phyloP scores from a whole-genome alignment of 306 rosid species.

The Geum urbanum region DNA sequence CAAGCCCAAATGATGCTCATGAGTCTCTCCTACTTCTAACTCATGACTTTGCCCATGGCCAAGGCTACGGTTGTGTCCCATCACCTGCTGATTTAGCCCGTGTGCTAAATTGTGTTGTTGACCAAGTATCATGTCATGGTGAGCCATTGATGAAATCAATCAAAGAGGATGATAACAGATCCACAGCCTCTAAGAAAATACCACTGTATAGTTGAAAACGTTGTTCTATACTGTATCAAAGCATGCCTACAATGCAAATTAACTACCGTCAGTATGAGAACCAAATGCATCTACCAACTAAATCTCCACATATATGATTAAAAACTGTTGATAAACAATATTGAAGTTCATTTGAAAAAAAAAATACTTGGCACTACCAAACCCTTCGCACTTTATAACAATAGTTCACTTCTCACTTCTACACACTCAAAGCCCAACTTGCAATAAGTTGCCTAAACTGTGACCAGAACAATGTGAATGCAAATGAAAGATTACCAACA shows the following conservation, averaged over 20 bases:
- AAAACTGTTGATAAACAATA: constrained; percentile 6
- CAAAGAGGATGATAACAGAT: constrained; percentile 10
- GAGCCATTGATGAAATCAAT: constrained; percentile 50
- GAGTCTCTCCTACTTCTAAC: constrained; percentile 51
- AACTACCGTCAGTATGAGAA: constrained; percentile 21
- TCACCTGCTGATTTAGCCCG: constrained; percentile 67
- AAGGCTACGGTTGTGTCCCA: constrained; percentile 55
- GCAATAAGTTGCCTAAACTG: not conserved
- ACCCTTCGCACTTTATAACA: not conserved
- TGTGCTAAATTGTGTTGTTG: constrained; percentile 57
- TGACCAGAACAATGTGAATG: not conserved
- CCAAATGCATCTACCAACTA: constrained; percentile 10
- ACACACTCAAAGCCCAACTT: not conserved
- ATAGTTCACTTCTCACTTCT: not conserved
- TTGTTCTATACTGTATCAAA: constrained; percentile 13
- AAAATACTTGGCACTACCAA: constrained; percentile 1
- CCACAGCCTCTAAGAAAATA: constrained; percentile 29
- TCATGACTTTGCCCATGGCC: constrained; percentile 54
- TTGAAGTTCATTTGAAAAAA: not conserved
- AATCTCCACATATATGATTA: constrained; percentile 15
- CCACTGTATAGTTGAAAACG: constrained; percentile 17
- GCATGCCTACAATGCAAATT: constrained; percentile 41
- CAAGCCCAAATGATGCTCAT: constrained; percentile 52
- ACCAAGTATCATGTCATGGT: constrained; percentile 70
- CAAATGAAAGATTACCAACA: not conserved